Percentiles rank a stretch among this genome's conserved stretches.
Evolutionary conservation across 495 filamentous ascomycete genomes (phyloP).

Genomic region (Elaphomyces granulatus): DNA sequence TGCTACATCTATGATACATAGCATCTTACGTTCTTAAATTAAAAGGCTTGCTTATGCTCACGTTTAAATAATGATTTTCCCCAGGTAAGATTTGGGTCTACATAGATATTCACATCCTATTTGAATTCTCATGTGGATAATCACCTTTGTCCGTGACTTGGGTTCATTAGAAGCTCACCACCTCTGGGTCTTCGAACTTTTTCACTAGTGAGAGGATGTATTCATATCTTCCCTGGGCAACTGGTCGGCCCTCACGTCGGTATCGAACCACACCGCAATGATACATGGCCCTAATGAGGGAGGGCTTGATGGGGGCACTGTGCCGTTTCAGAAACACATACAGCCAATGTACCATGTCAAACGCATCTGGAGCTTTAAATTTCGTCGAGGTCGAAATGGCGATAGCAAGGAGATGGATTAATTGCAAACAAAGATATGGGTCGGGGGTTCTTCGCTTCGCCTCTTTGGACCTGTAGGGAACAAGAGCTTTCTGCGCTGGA

Average conservation of each 20-base stretch:
- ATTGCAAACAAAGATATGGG: slow-evolving; percentile 23
- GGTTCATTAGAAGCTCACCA: no score
- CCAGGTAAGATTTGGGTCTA: no score
- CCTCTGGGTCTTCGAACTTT: slow-evolving; percentile 21
- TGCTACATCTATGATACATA: no score
- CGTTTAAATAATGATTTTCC: no score
- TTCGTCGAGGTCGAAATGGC: slow-evolving; percentile 20
- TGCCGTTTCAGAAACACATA: slow-evolving; percentile 24
- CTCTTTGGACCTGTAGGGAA: slow-evolving; percentile 6
- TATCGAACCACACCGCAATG: slow-evolving; percentile 32
- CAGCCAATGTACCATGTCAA: slow-evolving; percentile 25
- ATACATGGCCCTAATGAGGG: slow-evolving; percentile 30
- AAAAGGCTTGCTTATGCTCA: no score
- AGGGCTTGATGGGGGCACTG: slow-evolving; percentile 24
- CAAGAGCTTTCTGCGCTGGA: slow-evolving; percentile 16
- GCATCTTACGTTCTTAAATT: no score
- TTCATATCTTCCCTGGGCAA: slow-evolving; percentile 18
- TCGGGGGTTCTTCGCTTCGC: slow-evolving; percentile 17
- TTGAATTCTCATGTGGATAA: no score
- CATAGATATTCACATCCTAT: no score
- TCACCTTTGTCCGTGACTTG: no score
- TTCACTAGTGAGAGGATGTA: slow-evolving; percentile 25
- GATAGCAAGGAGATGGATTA: slow-evolving; percentile 27
- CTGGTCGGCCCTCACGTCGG: slow-evolving; percentile 16
- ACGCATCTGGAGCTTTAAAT: slow-evolving; percentile 23